phyloP scores from a whole-genome alignment of 2,329 filamentous ascomycete species.

The Pseudohalonectria lignicola region DNA sequence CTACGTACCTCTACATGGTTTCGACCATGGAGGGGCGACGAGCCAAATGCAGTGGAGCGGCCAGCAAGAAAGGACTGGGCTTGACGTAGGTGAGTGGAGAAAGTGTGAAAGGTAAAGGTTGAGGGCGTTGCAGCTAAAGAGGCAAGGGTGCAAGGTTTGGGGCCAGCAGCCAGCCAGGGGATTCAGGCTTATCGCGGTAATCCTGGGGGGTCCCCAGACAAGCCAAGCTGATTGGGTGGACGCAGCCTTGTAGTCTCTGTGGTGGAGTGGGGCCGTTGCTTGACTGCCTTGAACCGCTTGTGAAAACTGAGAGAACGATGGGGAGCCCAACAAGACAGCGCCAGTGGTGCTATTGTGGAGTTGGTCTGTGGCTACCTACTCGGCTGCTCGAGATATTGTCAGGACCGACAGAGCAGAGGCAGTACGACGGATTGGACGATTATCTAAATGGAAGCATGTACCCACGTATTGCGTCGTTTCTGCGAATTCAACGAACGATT shows the following conservation, averaged over 20 bases:
- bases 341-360: neutral
- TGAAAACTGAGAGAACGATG: neutral
- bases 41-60: neutral
- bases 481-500: too few relatives aligned
- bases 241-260: neutral
- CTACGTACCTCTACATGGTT: too few relatives aligned
- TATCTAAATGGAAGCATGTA: too few relatives aligned
- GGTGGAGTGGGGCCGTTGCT: neutral
- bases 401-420: too few relatives aligned
- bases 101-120: too few relatives aligned
- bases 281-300: neutral
- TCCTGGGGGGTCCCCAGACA: too few relatives aligned
- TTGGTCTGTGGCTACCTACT: too few relatives aligned
- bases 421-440: too few relatives aligned
- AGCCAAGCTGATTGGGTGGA: neutral
- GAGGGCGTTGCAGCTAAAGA: neutral
- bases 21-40: constrained; percentile 1
- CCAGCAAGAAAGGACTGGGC: neutral
- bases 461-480: too few relatives aligned
- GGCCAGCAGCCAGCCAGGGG: neutral
- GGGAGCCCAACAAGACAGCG: neutral
- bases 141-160: neutral
- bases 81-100: neutral
- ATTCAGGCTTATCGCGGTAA: constrained; percentile 1
- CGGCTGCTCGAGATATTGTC: too few relatives aligned